Evolutionary conservation across 768 basidiomycete genomes (phyloP), one percentile per base, ranked within the genome.

Genomic region (Tylopilus vinaceipallidus): DNA sequence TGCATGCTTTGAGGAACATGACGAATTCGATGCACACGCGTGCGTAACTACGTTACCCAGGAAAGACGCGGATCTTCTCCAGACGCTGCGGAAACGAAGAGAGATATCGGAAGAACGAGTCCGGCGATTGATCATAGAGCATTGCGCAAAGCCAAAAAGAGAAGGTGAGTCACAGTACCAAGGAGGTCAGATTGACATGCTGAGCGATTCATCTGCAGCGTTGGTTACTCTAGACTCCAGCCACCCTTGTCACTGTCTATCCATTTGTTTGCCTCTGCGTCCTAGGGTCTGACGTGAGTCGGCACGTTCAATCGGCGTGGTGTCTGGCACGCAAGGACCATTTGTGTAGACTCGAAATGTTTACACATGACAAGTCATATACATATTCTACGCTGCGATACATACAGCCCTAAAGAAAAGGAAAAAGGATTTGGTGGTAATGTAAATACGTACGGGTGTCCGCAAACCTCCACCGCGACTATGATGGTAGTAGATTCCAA

Each of bases 1-100:
- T 2, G 47, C 36, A 42, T 54, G 58, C 24, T 52, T 53, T 29
- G 52, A 13, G 53, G 30, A 41, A 41, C 2, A 68, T 70, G 56
- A 30, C 34, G 22, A 10, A 9, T 73, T 74, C 2, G 42, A 63
- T 7, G 73, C 61, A 8, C 65, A 72, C 16, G 73, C 67, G 4
- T 77, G 75, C 43, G 57, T 76, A 40, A 75, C 73, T 6, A 70
- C 72, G 5, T 38, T 66, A 10, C 52, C 58, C 6, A 35, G 23
- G 12, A 54, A 7, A 29, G 56, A 62, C 0, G 54, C 47, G 11
- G 63, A 50, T 36, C 51, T 56, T 4, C 19, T 36, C 2, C 20
- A 55, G 6, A 22, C 13, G 1, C 26, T 69, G 19, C 57, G 55
- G 20, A 58, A 57, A 24, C 54, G 52, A 16, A 54, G 67, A 27